phyloP scores from a whole-genome alignment of 352 stramenopile species.

The Phytophthora podocarpi region DNA sequence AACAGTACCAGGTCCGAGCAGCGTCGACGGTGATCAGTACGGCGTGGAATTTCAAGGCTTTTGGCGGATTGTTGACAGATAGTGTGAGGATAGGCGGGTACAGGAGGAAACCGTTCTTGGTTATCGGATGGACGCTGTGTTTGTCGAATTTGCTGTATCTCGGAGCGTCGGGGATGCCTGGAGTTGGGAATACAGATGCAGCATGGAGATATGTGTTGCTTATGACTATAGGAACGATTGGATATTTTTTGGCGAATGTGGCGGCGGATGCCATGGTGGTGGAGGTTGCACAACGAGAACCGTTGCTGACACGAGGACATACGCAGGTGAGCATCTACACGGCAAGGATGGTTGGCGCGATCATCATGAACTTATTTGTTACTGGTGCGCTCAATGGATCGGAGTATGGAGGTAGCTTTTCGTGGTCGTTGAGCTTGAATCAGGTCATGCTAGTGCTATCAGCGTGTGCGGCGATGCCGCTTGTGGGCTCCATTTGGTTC shows the following conservation, averaged over 20 bases:
- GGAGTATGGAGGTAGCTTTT: conserved; percentile 67
- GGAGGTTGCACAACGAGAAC: conserved; percentile 70
- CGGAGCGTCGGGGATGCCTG: conserved; percentile 8
- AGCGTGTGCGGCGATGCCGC: conserved; percentile 39
- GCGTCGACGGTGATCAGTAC: conserved; percentile 57
- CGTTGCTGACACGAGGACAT: conserved; percentile 52
- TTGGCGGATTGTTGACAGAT: conserved; percentile 69
- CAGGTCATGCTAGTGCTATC: conserved; percentile 45
- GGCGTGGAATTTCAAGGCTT: conserved; percentile 70
- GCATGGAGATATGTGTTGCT: conserved; percentile 70
- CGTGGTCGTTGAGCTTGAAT: conserved; percentile 38
- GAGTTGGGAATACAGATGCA: not conserved
- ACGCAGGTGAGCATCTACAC: conserved; percentile 63
- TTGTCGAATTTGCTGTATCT: conserved; percentile 44
- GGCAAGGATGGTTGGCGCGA: conserved; percentile 48
- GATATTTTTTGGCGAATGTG: conserved; percentile 88
- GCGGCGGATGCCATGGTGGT: conserved; percentile 84
- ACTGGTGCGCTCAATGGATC: conserved; percentile 54
- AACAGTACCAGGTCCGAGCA: conserved; percentile 63
- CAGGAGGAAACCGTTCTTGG: conserved; percentile 71
- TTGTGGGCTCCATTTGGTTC: conserved; percentile 56
- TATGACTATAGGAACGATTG: conserved; percentile 82
- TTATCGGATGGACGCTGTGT: conserved; percentile 62
- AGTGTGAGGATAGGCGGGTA: conserved; percentile 63
- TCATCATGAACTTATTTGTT: conserved; percentile 59